Base-by-base conservation (phyloP, 495 filamentous ascomycete genomes). In the Penicillium riverlandense region DNA sequence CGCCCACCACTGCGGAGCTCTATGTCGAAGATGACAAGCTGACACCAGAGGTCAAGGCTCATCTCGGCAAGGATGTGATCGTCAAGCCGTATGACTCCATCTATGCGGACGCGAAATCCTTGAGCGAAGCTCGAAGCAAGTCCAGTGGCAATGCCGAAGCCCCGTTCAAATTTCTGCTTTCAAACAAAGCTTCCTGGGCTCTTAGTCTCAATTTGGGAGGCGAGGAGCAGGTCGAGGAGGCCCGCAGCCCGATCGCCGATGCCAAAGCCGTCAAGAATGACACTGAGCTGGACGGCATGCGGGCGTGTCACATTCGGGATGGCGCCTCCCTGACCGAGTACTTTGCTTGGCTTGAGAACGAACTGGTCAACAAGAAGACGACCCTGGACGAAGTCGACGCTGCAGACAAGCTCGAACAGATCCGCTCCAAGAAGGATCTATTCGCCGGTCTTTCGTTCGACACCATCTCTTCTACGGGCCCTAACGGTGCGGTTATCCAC, bases 261-360 rank as follows among this genome's bases (percentile, higher is more conserved):
- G 82, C 89, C 13, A 99, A 99, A 69, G 88, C 94, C n/a, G 72
- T 96, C 58, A 99, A 99, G 71, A 99, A 97, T 52, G 85, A 90
- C 44, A 79, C 74, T 2, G 94, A 99, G 65, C 70, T 95, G 14
- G 79, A 90, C 55, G 94, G 94, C 38, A 97, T 97, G 92, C 78
- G 88, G 44, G 77, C 83, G 27, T 97, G 92, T 57, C 94, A 99
- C 59, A 83, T 96, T 47, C 80, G 94, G 38, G 94, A 99, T 58
- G 94, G 94, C 27, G 94, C 88, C 22, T 91, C 94, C 8, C 64
- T 97, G 43, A 89, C 78, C 35, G 82, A 96, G 59, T 99, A 87
- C 62, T 96, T 99, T 63, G 86, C 94, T 11, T 99, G 94, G 94
- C 72, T 99, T 6, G 91, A 99, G 61, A 80, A 95, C 56, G 82